Percentiles rank a stretch among this genome's conserved stretches.
Conservation (phyloP, 352 stramenopile species). For the Pythium phragmitis region DNA sequence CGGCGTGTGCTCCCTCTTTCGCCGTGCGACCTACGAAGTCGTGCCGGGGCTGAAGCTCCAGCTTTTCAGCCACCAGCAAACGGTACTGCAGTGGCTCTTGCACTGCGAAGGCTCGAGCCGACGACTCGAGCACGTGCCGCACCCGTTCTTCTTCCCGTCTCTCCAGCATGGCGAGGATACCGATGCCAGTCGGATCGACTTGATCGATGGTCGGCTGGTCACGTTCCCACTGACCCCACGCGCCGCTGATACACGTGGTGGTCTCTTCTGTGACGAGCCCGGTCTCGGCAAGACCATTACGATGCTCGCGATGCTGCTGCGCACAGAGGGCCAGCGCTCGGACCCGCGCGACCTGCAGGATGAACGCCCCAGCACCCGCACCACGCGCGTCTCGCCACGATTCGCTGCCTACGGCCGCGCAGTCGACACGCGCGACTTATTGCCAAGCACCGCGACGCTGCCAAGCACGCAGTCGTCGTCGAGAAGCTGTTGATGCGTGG, state of each 20-base stretch:
- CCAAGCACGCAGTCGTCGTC: constrained; percentile 89
- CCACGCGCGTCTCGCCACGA: constrained; percentile 36
- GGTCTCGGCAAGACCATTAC: constrained; percentile 87
- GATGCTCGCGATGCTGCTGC: constrained; percentile 76
- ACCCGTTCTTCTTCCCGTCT: constrained; percentile 54
- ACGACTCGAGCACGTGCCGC: constrained; percentile 14
- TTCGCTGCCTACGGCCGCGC: constrained; percentile 35
- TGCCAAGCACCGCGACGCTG: constrained; percentile 49
- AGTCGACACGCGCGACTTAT: constrained; percentile 43
- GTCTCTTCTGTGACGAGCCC: constrained; percentile 85
- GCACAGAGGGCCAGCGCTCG: constrained; percentile 59
- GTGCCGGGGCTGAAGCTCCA: constrained; percentile 74
- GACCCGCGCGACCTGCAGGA: constrained; percentile 4
- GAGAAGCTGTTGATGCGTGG: constrained; percentile 53
- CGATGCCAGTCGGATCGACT: constrained; percentile 39
- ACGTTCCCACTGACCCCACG: constrained; percentile 14
- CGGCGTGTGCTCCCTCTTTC: constrained; percentile 65
- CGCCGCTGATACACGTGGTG: constrained; percentile 50
- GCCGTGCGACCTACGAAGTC: constrained; percentile 81
- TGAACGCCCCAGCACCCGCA: background rate
- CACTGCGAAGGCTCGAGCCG: constrained; percentile 48
- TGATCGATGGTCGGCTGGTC: constrained; percentile 49
- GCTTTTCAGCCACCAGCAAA: constrained; percentile 71
- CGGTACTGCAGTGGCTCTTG: constrained; percentile 81
- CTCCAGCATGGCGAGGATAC: background rate